Conservation (phyloP, 306 rosid species). For the Rubus parviflorus region DNA sequence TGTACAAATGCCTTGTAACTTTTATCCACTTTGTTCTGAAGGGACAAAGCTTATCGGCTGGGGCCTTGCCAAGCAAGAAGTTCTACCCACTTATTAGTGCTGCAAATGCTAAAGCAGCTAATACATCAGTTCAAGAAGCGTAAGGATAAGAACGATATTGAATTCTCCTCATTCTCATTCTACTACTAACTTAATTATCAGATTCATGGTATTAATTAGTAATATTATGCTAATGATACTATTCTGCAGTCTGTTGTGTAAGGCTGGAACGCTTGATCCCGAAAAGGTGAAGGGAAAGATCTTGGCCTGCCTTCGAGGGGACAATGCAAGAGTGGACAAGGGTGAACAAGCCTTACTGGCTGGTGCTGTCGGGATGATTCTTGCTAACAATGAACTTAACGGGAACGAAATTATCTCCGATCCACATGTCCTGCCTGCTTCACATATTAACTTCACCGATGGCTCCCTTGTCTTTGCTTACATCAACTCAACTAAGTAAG, state of each 20-base stretch:
- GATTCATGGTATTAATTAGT: slow-evolving; percentile 1
- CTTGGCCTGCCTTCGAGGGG: slow-evolving; percentile 74
- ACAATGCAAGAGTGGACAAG: slow-evolving; percentile 80
- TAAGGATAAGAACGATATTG: slow-evolving; percentile 35
- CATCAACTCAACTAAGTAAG: slow-evolving; percentile 72
- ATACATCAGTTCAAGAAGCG: slow-evolving; percentile 62
- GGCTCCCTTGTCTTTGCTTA: slow-evolving; percentile 49
- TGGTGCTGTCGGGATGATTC: slow-evolving; percentile 89
- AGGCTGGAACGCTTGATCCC: slow-evolving; percentile 74
- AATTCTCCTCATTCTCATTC: not conserved
- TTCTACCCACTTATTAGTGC: slow-evolving; percentile 58
- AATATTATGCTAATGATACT: not conserved
- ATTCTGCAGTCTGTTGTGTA: slow-evolving; percentile 61
- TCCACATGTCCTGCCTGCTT: slow-evolving; percentile 85
- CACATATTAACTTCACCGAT: slow-evolving; percentile 62
- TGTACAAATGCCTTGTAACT: not conserved
- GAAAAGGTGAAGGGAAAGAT: slow-evolving; percentile 83
- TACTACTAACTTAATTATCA: not conserved
- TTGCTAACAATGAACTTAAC: slow-evolving; percentile 49
- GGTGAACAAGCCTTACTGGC: slow-evolving; percentile 76
- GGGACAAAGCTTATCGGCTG: slow-evolving; percentile 80
- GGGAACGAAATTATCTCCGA: slow-evolving; percentile 86
- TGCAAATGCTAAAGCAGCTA: slow-evolving; percentile 55
- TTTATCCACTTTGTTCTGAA: slow-evolving; percentile 28
- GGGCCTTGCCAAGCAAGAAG: slow-evolving; percentile 36